Evolutionary conservation across 2,329 filamentous ascomycete species (phyloP), one percentile per base, ranked within the genome.

Genomic region (Fusarium dlaminii): DNA sequence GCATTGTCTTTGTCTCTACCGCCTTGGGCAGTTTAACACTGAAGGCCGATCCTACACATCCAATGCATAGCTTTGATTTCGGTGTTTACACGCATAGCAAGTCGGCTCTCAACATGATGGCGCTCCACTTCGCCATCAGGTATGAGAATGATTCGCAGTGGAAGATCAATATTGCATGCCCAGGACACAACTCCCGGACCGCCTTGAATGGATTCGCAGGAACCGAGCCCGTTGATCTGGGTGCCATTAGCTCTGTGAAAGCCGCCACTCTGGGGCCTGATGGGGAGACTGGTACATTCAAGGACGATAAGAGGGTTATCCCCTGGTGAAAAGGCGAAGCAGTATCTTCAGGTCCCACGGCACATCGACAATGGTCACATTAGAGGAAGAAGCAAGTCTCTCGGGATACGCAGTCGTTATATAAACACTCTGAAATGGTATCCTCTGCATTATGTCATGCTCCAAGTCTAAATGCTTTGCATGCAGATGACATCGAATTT

Each of bases 391-490:
- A 14, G 20, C 24, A 49, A 34, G 18, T 30, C 49, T 63, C 40
- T 65, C 14, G 36, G 36, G 68, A 67, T 68, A 59, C 40, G 56
- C 64, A 74, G 63, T 69, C 49, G 56, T 75, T 78, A 58, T 56
- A 68, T 70, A 67, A 74, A 60, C 51, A 69, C 59, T 67, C 46
- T 63, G 66, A 74, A 70, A 56, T 77, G 66, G 66, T 73, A 74
- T 77, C 64, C 66, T 67, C 66, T 63, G 55, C 70, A 69, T 39
- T 61, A 73, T 74, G 52, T 39, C 54, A 66, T 73, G 71, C 60
- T 54, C 45, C 43, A 68, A 69, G 65, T 66, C 60, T 54, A 70
- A 66, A 70, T 64, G 61, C 58, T 71, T 55, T 29, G 46, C 55
- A 74, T 65, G 54, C 60, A 63, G 69, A 60, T 32, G 49, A 43